phyloP scores from a whole-genome alignment of 2,329 filamentous ascomycete species.

The Xylaria sp. region DNA sequence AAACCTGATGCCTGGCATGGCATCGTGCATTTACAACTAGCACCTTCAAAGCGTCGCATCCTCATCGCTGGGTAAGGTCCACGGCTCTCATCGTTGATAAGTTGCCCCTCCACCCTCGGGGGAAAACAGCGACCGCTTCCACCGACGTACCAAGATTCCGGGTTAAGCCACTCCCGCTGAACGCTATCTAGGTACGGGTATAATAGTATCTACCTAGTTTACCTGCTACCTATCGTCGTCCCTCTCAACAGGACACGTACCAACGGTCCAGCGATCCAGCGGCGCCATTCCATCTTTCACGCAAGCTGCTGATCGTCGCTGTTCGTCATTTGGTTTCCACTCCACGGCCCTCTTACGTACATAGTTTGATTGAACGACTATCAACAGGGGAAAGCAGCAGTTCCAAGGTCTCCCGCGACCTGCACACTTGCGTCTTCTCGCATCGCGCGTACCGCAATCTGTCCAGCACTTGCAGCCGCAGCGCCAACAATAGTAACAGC shows the following conservation, averaged over 20 bases:
- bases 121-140: not conserved
- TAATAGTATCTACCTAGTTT: not conserved
- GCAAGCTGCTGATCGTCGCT: conserved; percentile 21
- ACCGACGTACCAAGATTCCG: not conserved
- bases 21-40: too few relatives aligned
- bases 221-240: not conserved
- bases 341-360: conserved; percentile 18
- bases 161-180: not conserved
- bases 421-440: conserved; percentile 21
- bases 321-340: conserved; percentile 14
- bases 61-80: too few relatives aligned
- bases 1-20: too few relatives aligned
- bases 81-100: too few relatives aligned
- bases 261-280: conserved; percentile 19
- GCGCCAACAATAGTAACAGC: conserved; percentile 4
- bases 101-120: not conserved
- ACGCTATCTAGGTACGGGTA: not conserved
- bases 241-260: not conserved
- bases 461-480: not conserved
- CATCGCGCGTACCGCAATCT: conserved; percentile 19
- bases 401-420: conserved; percentile 13
- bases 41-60: too few relatives aligned
- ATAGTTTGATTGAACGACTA: conserved; percentile 15
- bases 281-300: conserved; percentile 9
- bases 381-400: conserved; percentile 13